phyloP scores from a whole-genome alignment of 2,329 filamentous ascomycete genomes.

The Trichoderma sp. region DNA sequence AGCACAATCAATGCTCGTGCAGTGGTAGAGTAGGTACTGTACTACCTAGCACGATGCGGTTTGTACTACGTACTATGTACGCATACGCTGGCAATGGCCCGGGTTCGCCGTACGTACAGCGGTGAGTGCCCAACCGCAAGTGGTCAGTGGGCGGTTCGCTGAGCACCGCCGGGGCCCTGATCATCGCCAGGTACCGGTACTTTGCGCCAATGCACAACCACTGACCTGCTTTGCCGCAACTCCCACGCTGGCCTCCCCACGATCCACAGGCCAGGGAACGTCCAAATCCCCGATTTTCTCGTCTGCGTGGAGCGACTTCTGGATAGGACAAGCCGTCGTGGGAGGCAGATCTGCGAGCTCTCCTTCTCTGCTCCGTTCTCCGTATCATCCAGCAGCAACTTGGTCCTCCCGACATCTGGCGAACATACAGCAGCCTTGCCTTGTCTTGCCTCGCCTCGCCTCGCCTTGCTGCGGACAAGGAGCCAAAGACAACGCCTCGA shows the following conservation, averaged over 20 bases:
- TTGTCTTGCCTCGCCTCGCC: too few species aligned
- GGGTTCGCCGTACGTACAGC: neutral
- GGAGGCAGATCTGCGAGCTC: constrained; percentile 3
- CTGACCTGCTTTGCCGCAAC: constrained; percentile 2
- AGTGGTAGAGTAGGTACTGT: too few species aligned
- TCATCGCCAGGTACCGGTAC: constrained; percentile 4
- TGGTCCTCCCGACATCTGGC: neutral
- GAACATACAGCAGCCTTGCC: too few species aligned
- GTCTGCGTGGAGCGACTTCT: neutral
- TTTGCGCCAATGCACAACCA: neutral
- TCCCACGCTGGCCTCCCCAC: constrained; percentile 10
- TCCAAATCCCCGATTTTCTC: constrained; percentile 17
- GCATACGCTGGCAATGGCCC: neutral
- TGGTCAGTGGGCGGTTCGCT: constrained; percentile 8
- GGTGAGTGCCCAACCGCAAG: neutral
- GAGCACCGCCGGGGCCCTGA: neutral
- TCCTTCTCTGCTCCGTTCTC: neutral
- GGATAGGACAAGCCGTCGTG: neutral
- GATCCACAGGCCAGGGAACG: constrained; percentile 8
- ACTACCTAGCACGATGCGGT: neutral
- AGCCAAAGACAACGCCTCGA: neutral
- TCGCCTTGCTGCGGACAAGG: neutral
- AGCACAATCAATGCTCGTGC: neutral
- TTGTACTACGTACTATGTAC: neutral
- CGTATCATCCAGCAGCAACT: too few species aligned